Conservation (phyloP, 2,329 filamentous ascomycete species). For the Escovopsis sp. region DNA sequence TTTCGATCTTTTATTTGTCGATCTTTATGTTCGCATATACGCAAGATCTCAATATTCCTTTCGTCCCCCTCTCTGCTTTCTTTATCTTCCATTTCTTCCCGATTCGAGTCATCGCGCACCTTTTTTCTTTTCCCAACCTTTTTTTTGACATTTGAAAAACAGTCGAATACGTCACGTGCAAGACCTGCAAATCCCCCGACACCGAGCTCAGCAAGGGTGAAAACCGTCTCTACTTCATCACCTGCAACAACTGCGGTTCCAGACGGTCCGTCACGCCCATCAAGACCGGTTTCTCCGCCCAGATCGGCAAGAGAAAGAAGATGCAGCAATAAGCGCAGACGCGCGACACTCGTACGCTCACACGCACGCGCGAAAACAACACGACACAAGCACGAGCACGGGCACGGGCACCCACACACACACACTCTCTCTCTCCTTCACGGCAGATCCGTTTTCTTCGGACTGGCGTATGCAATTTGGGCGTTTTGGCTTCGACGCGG, state of each 20-base stretch:
- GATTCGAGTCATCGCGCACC: too few relatives aligned
- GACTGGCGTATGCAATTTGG: not conserved
- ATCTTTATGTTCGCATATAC: not conserved
- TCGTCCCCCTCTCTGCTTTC: not conserved
- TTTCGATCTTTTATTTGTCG: not conserved
- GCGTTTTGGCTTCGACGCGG: too few relatives aligned
- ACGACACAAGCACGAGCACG: not conserved
- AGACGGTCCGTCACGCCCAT: slow-evolving; percentile 88
- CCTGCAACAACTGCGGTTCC: slow-evolving; percentile 71
- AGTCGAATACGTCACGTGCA: slow-evolving; percentile 98
- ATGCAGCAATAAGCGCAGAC: slow-evolving; percentile 41
- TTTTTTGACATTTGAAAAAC: not conserved
- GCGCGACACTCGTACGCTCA: not conserved
- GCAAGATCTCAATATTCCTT: too few relatives aligned
- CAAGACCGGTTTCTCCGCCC: slow-evolving; percentile 99
- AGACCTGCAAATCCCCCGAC: slow-evolving; percentile 89
- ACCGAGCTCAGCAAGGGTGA: slow-evolving; percentile 97
- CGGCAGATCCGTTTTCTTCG: not conserved
- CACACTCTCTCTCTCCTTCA: not conserved
- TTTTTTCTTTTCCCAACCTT: too few relatives aligned
- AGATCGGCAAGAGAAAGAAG: slow-evolving; percentile 97
- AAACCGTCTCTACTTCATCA: slow-evolving; percentile 98
- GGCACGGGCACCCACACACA: not conserved
- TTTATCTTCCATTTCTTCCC: slow-evolving; percentile 15
- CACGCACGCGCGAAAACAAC: not conserved